These are phyloP conservation scores for Talaromyces sp. DNA, from an alignment of 2,329 filamentous ascomycete species.

Conservation along the genomic window DNA sequence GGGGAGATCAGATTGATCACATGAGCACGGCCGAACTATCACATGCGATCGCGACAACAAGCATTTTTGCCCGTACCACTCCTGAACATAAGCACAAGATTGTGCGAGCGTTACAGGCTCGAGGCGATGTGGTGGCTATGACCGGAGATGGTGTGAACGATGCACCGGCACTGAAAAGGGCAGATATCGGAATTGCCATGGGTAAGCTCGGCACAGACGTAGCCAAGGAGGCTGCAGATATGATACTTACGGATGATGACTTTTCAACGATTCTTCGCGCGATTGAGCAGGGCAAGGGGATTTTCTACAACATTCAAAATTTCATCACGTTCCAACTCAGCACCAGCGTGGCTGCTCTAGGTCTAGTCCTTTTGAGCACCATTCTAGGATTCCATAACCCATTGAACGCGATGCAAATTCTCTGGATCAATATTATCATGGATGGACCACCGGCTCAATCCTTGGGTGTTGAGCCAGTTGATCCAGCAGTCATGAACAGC, in stretches of 20 bases:
- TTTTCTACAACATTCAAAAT: slow-evolving; percentile 99
- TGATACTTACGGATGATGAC: slow-evolving; percentile 84
- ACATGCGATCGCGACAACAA: slow-evolving; percentile 80
- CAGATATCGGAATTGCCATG: slow-evolving; percentile 98
- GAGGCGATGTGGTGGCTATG: slow-evolving; percentile 97
- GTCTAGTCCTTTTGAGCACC: slow-evolving; percentile 87
- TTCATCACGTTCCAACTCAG: slow-evolving; percentile 98
- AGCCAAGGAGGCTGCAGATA: slow-evolving; percentile 88
- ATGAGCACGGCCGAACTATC: slow-evolving; percentile 85
- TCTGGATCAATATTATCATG: slow-evolving; percentile 99
- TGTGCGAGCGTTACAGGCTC: slow-evolving; percentile 81
- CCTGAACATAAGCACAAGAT: slow-evolving; percentile 99
- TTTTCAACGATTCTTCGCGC: slow-evolving; percentile 88
- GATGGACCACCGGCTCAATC: slow-evolving; percentile 97
- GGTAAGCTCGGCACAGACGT: slow-evolving; percentile 92
- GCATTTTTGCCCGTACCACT: slow-evolving; percentile 92
- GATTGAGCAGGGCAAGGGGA: slow-evolving; percentile 98
- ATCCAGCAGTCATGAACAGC: slow-evolving; percentile 87
- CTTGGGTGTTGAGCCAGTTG: slow-evolving; percentile 89
- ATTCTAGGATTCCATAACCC: slow-evolving; percentile 92
- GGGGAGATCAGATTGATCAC: slow-evolving; percentile 85
- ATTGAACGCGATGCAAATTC: slow-evolving; percentile 97
- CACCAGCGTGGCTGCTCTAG: slow-evolving; percentile 89
- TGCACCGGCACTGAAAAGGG: slow-evolving; percentile 91
- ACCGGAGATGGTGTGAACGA: slow-evolving; percentile 98